Base-by-base conservation (phyloP, 2,329 filamentous ascomycete genomes). In the Stagonosporopsis vannaccii region DNA sequence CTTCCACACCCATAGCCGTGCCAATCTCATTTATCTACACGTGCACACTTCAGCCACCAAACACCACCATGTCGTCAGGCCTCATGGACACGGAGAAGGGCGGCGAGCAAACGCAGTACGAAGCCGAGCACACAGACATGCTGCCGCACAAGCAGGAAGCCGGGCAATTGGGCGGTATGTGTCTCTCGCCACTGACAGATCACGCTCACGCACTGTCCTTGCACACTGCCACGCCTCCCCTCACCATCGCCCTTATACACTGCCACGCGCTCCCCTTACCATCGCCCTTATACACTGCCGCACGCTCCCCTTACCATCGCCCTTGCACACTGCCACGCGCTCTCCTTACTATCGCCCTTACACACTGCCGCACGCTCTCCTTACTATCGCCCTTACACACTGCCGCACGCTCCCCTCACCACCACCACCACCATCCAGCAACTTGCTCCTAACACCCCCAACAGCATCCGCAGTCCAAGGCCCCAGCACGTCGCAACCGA, bases 41-140 rank as follows among this genome's bases (percentile, higher is more conserved):
- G 9, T 2, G 4, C 41, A 5, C 41, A 23, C 28, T 15, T 15
- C 19, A 25, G 9, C 19, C 20, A 41, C 6, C 30, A 15, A 7
- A 33, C 30, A 12, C 32, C 32, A 17, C 13, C 13, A 85, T 85
- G 83, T 80, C 82, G 58, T 74, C 77, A 17, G 80, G 81, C 60
- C 76, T 87, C 37, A 83, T 88, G 80, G 80, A 85, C 63, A 87
- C 83, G 26, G 81, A 82, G 54, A 78, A 79, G 17, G 86, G 86
- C 67, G 86, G 86, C 62, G 84, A 88, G 72, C 80, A 80, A 55
- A 83, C 81, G 4, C 85, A 85, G 81, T 87, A 89, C 72, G 86
- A 88, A 75, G 83, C 80, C 45, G 80, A 81, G 47, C 72, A 82
- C 45, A 80, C 77, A n/a, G 78, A 82, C 50, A 80, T 77, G 2